Evolutionary conservation across 768 basidiomycete species (phyloP).

Genomic region (Omphalotus guepiniiformis): DNA sequence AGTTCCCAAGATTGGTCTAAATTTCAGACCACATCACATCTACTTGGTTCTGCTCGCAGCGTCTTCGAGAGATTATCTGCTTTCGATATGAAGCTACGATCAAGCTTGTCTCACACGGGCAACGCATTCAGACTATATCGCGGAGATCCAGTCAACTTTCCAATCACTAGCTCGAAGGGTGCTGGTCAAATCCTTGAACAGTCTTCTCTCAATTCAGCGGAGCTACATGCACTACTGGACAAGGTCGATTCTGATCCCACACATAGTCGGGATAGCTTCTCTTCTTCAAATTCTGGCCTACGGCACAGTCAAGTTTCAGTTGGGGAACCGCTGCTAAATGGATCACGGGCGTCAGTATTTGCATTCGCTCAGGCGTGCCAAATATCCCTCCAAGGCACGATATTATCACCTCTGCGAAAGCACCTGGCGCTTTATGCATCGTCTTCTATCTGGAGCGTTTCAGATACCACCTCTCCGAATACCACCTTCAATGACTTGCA

Average conservation of each 20-base stretch:
- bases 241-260: slow-evolving; percentile 41
- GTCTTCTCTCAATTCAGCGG: slow-evolving; percentile 78
- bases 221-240: slow-evolving; percentile 61
- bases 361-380: slow-evolving; percentile 74
- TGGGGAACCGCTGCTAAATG: slow-evolving; percentile 44
- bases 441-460: slow-evolving; percentile 60
- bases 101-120: slow-evolving; percentile 54
- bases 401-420: slow-evolving; percentile 75
- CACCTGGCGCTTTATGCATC: slow-evolving; percentile 71
- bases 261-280: slow-evolving; percentile 18
- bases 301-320: slow-evolving; percentile 23
- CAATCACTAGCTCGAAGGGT: slow-evolving; percentile 60
- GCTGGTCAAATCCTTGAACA: slow-evolving; percentile 74
- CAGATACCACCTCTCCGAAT: slow-evolving; percentile 42
- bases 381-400: slow-evolving; percentile 70
- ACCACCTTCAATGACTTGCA: slow-evolving; percentile 51
- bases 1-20: slow-evolving; percentile 84
- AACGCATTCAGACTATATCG: slow-evolving; percentile 53
- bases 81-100: slow-evolving; percentile 71
- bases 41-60: slow-evolving; percentile 75
- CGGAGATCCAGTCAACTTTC: slow-evolving; percentile 49
- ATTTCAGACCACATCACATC: slow-evolving; percentile 78
- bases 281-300: slow-evolving; percentile 26
- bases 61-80: slow-evolving; percentile 60
- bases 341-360: slow-evolving; percentile 51